phyloP scores from a whole-genome alignment of 345 rosid genomes.

The Rhodamnia rubescens region DNA sequence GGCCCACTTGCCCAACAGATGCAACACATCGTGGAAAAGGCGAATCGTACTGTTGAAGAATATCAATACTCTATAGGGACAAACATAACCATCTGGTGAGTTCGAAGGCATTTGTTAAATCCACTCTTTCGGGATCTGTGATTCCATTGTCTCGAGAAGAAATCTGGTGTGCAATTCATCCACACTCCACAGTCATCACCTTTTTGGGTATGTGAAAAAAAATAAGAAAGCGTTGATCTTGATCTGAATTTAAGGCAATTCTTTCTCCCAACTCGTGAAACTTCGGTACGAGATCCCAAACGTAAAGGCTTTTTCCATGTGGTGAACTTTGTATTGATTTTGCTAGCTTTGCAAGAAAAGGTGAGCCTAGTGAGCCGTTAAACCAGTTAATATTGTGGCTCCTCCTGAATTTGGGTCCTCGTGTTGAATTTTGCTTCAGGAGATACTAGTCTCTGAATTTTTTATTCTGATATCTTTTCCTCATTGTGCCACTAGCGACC shows the following conservation, averaged over 20 bases:
- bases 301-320: slow-evolving; percentile 4
- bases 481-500: not conserved
- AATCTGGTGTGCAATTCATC: not conserved
- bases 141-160: slow-evolving; percentile 16
- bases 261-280: slow-evolving; percentile 7
- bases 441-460: not conserved
- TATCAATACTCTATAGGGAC: not conserved
- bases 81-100: not conserved
- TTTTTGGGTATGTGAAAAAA: not conserved
- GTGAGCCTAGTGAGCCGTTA: not conserved
- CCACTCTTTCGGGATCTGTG: slow-evolving; percentile 10
- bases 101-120: not conserved
- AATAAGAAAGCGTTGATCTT: not conserved
- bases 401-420: not conserved
- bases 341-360: slow-evolving; percentile 20
- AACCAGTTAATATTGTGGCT: not conserved
- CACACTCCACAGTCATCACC: not conserved
- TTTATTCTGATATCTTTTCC: not conserved
- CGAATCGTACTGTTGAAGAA: not conserved
- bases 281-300: slow-evolving; percentile 1
- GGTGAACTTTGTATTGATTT: slow-evolving; percentile 4
- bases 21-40: not conserved
- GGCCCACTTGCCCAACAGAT: not conserved
- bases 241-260: slow-evolving; percentile 13
- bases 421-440: not conserved